phyloP scores from a whole-genome alignment of 2,329 filamentous ascomycete genomes.

The Fusarium phyllophilum region DNA sequence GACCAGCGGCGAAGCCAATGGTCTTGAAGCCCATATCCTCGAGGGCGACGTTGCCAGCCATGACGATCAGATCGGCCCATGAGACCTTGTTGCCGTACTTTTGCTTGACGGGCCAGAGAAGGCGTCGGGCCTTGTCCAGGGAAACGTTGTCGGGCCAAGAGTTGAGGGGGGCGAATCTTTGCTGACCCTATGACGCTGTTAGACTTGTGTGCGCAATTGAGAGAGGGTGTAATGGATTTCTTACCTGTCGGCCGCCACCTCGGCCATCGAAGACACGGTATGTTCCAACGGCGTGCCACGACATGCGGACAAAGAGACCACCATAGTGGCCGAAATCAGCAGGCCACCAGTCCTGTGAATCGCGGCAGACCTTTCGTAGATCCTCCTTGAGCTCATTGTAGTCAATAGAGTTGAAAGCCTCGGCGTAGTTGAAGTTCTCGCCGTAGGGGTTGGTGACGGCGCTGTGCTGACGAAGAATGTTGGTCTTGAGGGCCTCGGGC shows the following conservation, averaged over 20 bases:
- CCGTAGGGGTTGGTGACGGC: conserved; percentile 28
- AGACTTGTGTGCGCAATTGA: background rate
- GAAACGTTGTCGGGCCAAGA: conserved; percentile 82
- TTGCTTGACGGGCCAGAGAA: conserved; percentile 83
- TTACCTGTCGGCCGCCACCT: conserved; percentile 72
- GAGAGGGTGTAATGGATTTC: background rate
- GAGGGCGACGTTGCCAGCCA: conserved; percentile 80
- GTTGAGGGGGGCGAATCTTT: conserved; percentile 85
- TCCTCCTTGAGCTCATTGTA: conserved; percentile 76
- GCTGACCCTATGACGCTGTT: conserved; percentile 64
- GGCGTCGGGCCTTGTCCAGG: conserved; percentile 82
- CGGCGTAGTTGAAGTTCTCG: conserved; percentile 28
- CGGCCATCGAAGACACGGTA: conserved; percentile 81
- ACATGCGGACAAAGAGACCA: conserved; percentile 82
- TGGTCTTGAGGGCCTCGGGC: conserved; percentile 35
- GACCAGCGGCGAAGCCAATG: conserved; percentile 78
- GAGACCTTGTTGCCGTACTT: conserved; percentile 87
- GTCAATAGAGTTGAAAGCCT: conserved; percentile 29
- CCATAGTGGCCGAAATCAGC: conserved; percentile 86
- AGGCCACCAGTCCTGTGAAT: conserved; percentile 84
- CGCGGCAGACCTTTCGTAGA: conserved; percentile 72
- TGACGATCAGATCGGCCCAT: conserved; percentile 78
- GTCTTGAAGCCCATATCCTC: conserved; percentile 81
- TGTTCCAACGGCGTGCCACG: conserved; percentile 83
- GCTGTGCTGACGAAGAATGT: conserved; percentile 30